Conservation (phyloP, 1,284 basidiomycete genomes). For the Tylopilus orsonianus region DNA sequence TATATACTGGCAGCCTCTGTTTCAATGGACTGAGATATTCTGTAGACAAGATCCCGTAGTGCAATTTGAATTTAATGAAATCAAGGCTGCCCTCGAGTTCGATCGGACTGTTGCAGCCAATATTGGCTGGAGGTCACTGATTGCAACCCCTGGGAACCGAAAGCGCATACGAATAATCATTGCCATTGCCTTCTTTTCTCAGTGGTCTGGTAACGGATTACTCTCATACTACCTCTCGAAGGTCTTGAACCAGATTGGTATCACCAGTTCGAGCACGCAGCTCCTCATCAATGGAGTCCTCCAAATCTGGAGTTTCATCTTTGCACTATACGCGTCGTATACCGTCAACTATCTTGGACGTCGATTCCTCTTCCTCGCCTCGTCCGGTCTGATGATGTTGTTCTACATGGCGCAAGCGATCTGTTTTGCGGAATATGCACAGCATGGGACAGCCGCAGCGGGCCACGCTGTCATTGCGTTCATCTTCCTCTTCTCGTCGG, state of each 20-base stretch:
- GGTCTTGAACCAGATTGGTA: conserved; percentile 70
- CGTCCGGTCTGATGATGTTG: conserved; percentile 63
- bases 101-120: conserved; percentile 56
- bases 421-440: conserved; percentile 62
- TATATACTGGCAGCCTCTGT: conserved; percentile 24
- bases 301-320: conserved; percentile 71
- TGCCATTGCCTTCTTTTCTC: conserved; percentile 69
- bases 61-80: conserved; percentile 74
- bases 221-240: conserved; percentile 76
- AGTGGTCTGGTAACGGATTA: conserved; percentile 77
- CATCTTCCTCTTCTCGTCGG: conserved; percentile 73
- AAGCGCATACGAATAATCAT: conserved; percentile 70
- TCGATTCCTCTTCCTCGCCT: conserved; percentile 62
- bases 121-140: conserved; percentile 61
- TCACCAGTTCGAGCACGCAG: conserved; percentile 58
- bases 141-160: conserved; percentile 64
- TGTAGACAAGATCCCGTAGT: conserved; percentile 71
- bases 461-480: conserved; percentile 73
- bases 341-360: conserved; percentile 61
- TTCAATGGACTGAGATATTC: conserved; percentile 45
- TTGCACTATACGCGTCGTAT: conserved; percentile 59
- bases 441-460: conserved; percentile 43
- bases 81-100: conserved; percentile 70
- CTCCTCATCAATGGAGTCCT: conserved; percentile 72
- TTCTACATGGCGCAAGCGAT: conserved; percentile 74